Evolutionary conservation across 2,329 filamentous ascomycete genomes (phyloP), one percentile per base, ranked within the genome.

Genomic region (Diplodia mutila): DNA sequence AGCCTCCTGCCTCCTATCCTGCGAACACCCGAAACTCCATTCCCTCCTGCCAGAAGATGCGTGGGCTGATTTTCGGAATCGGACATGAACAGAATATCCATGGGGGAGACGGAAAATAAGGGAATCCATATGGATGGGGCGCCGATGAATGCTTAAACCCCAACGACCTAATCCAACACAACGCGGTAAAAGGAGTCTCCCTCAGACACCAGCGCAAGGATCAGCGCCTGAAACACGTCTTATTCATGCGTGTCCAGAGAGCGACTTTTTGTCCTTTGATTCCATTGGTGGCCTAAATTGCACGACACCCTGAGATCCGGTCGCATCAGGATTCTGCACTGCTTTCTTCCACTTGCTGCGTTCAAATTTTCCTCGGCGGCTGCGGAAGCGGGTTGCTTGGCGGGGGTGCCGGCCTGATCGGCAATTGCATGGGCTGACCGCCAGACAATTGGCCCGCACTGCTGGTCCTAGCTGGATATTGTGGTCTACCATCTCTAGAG

Each of bases 401-500:
- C 16, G 72, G 72, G 4, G 80, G 80, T 29, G 80, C 81, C 51
- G 81, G 81, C 67, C 82, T 75, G 52, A 84, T 82, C 12, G 82
- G 82, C 8, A 84, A 73, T 48, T 78, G 79, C 78, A 83, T 80
- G 46, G 75, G 73, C 68, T 65, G 67, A 53, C 65, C 69, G 25
- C 72, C 71, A 55, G 78, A 75, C 32, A 74, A 70, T 32, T 75
- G 75, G 70, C 73, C 71, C 32, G 78, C 76, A 71, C 82, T 84
- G 34, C 78, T 80, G 25, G 81, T 83, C 49, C 82, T 75, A 16
- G 74, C 71, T 1, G 81, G 81, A 68, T 80, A 82, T 39, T 74
- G 69, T 23, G 81, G 81, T 23, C 53, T 55, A 25, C 73, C 73
- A 11, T 66, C 48, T 55, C 54, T 42, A 5, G 76, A 76, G 21